Conservation (phyloP, 2,329 filamentous ascomycete genomes). For the Aspergillus sojae region DNA sequence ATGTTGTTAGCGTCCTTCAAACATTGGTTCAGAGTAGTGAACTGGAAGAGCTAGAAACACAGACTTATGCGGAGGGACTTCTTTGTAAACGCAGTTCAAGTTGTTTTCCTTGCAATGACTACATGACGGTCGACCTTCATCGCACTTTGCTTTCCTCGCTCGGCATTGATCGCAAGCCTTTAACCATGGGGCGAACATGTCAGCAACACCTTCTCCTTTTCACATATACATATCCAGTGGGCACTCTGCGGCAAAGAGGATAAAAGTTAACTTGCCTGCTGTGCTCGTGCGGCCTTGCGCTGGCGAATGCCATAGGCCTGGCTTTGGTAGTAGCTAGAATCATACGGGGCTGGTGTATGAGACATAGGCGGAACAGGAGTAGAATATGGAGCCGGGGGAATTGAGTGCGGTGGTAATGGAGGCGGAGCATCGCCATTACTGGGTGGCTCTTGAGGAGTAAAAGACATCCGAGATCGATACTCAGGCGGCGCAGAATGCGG, state of each 20-base stretch:
- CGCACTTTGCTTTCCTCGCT: constrained; percentile 86
- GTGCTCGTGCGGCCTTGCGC: constrained; percentile 43
- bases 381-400: constrained; percentile 34
- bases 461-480: constrained; percentile 37
- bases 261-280: constrained; percentile 35
- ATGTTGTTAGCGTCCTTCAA: constrained; percentile 8
- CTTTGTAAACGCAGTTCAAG: constrained; percentile 82
- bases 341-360: constrained; percentile 35
- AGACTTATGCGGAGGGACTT: constrained; percentile 88
- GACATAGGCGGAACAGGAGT: constrained; percentile 30
- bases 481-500: constrained; percentile 38
- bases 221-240: background rate
- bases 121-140: constrained; percentile 81
- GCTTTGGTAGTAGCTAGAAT: constrained; percentile 33
- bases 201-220: constrained; percentile 5
- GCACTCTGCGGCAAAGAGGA: background rate
- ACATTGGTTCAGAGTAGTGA: background rate
- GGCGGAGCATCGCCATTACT: constrained; percentile 34
- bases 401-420: constrained; percentile 27
- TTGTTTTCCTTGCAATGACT: constrained; percentile 85
- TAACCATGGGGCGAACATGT: constrained; percentile 5
- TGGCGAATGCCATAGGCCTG: constrained; percentile 37
- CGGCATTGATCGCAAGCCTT: constrained; percentile 91
- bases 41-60: constrained; percentile 32
- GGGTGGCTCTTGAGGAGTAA: constrained; percentile 32